Conservation (phyloP, 257 asterid species). For the Penstemon newberryi region DNA sequence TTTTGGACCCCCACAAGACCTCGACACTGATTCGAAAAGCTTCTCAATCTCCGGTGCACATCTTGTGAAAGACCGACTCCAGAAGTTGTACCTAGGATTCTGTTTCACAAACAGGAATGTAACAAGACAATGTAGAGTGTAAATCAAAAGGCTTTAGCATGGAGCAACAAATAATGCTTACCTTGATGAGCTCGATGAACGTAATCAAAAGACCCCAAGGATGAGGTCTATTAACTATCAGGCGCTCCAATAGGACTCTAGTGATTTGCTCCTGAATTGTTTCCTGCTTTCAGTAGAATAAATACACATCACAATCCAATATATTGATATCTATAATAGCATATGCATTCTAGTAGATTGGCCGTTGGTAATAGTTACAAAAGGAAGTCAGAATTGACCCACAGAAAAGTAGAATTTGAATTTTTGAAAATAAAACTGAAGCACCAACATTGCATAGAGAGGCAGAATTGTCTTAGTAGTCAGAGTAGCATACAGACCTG, state of each 20-base stretch:
- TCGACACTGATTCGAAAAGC: conserved; percentile 82
- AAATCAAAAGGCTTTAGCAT: not conserved
- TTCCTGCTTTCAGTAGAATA: conserved; percentile 55
- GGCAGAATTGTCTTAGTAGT: not conserved
- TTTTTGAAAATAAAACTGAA: no score
- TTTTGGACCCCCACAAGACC: conserved; percentile 95
- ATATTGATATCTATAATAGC: no score
- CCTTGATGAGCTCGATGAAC: conserved; percentile 89
- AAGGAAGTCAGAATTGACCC: no score
- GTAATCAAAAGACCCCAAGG: conserved; percentile 98
- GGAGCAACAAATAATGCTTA: conserved; percentile 18
- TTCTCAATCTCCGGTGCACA: conserved; percentile 97
- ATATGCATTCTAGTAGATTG: no score
- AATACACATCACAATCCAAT: not conserved
- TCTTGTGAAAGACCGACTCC: conserved; percentile 86
- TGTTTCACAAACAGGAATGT: conserved; percentile 24
- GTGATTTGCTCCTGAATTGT: conserved; percentile 94
- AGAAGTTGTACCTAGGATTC: conserved; percentile 92
- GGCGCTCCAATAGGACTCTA: conserved; percentile 79
- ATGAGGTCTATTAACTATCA: conserved; percentile 86
- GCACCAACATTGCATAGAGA: no score
- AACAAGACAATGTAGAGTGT: not conserved
- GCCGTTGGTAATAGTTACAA: no score
- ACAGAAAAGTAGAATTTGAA: no score
- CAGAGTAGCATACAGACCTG: conserved; percentile 46